Conservation (phyloP, 495 filamentous ascomycete genomes). For the Letharia columbiana region DNA sequence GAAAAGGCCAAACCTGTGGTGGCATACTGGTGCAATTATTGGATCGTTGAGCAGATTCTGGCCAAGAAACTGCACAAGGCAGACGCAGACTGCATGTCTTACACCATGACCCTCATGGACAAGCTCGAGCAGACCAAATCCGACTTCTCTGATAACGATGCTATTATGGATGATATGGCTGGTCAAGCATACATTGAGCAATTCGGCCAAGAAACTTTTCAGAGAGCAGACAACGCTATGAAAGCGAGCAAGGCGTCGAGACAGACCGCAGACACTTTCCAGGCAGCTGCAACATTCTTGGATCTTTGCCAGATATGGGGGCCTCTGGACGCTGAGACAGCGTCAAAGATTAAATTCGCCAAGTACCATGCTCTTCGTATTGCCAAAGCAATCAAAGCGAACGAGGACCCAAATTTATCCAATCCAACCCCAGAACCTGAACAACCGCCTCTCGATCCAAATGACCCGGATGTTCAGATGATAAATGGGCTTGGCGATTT, state of each 20-base stretch:
- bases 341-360: constrained; percentile 84
- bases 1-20: constrained; percentile 77
- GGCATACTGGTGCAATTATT: constrained; percentile 92
- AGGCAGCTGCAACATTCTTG: constrained; percentile 84
- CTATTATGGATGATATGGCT: constrained; percentile 71
- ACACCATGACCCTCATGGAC: constrained; percentile 80
- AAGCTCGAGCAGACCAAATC: constrained; percentile 80
- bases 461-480: constrained; percentile 55
- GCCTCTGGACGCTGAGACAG: constrained; percentile 61
- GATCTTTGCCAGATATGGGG: constrained; percentile 82
- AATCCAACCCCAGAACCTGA: constrained; percentile 60
- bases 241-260: constrained; percentile 78
- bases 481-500: constrained; percentile 35
- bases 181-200: constrained; percentile 89
- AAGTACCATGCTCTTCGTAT: constrained; percentile 95
- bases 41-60: constrained; percentile 87
- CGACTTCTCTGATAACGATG: constrained; percentile 55
- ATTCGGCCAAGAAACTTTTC: constrained; percentile 81
- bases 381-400: constrained; percentile 78
- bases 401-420: constrained; percentile 84
- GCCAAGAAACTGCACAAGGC: constrained; percentile 63
- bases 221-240: constrained; percentile 71
- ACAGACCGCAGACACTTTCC: constrained; percentile 88
- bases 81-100: constrained; percentile 64
- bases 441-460: constrained; percentile 42